Base-by-base conservation (phyloP, 1,284 basidiomycete genomes). In the Golubevia sp. region DNA sequence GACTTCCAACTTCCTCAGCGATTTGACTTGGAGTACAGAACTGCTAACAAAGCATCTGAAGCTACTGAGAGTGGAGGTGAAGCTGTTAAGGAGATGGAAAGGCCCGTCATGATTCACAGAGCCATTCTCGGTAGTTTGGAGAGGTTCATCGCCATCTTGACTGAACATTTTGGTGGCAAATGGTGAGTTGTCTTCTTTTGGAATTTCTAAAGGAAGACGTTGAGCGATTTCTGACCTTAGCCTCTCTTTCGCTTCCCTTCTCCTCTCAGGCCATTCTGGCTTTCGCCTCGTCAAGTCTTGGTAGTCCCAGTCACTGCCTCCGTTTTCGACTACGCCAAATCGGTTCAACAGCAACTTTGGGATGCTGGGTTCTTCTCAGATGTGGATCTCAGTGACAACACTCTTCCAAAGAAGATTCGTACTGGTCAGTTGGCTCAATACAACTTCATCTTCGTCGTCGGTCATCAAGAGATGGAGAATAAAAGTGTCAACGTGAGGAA, bases 1-100 rank as follows among this genome's bases (percentile, higher is more conserved):
- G 97, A 99, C 86, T 99, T 98, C 89, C 94, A 99, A 85, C 89
- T 99, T 7, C 97, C 97, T n/a, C 91, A 97, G 82, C 91, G 94
- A 56, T 99, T 99, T 88, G 91, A 97, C 85, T 88, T 99, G 69
- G 91, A 91, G 81, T 99, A 94, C 86, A 91, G 94, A 50, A 90
- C 58, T 25, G 67, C 44, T 2, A 56, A 60, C 24, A 56, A 27
- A 7, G 48, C 64, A 20, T 59, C 77, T 38, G 90, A 49, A 70
- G 62, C 60, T 20, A 85, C 77, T 6, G 76, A 71, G 11, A 70
- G 66, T 21, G 76, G 70, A 8, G 77, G 86, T 13, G 87, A 86
- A 26, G 54, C 58, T 18, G 70, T 62, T 8, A 65, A 64, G 56
- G 85, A 88, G 18, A 79, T 72, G n/a, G 88, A 89, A 70, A 87